Base-by-base conservation (phyloP, 2,329 filamentous ascomycete species). In the Nakataea oryzae region DNA sequence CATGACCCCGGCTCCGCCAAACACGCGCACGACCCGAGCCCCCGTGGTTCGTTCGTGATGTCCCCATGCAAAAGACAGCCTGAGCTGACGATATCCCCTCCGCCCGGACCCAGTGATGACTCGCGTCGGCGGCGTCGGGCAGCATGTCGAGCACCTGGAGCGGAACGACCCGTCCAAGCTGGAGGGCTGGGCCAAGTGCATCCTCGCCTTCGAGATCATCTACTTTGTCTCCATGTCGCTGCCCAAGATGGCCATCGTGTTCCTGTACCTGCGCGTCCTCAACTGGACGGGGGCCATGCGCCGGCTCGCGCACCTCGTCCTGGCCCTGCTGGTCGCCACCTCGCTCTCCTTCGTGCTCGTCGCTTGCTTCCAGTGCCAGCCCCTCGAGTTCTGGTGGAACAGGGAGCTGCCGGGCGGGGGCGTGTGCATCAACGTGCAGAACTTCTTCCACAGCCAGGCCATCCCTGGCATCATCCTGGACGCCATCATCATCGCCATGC, bases 201-300 rank as follows among this genome's bases (percentile, higher is more conserved):
- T 70, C 14, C 63, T 70, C 29, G 67, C 67, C 24, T 71, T 72
- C 30, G 69, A 71, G 62, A 61, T 70, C 34, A 55, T 68, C 58
- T 72, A 72, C 63, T 71, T 72, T 57, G 62, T 64, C 3, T 68
- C 69, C 17, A 66, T 70, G 2, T 65, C 67, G 4, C 60, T 72
- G 24, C 69, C 69, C 26, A 72, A 71, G 64, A 66, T 71, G 60
- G 66, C 68, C 28, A 71, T 72, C 55, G 64, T 72, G 7, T 69
- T 64, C 50, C 65, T 72, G 13, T 72, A 72, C 57, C 63, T 71
- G n/a, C 70, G 69, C 28, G 64, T 72, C 12, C 70, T 72, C 62
- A 67, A 66, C 59, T 71, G 69, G 66, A 66, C 59, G 21, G 67
- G 67, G 3, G 26, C 59, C 4, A 69, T 67, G 65, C 66, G 69